Base-by-base conservation (phyloP, 768 basidiomycete species). In the Tricholoma hemisulphureum region DNA sequence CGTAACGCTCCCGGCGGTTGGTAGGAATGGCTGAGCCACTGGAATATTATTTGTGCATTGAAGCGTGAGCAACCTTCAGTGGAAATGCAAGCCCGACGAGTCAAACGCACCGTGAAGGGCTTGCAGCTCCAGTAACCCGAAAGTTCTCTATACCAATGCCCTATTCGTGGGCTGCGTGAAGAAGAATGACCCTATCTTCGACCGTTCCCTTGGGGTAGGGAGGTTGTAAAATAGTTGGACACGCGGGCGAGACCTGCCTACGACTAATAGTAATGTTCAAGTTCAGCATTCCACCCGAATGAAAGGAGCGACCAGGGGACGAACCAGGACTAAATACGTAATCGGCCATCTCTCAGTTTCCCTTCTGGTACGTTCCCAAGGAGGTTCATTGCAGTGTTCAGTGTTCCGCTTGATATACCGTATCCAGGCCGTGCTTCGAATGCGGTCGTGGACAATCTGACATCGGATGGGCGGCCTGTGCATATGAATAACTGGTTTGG, bases 371-470 rank as follows among this genome's bases (percentile, higher is more conserved):
- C 72, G 51, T 69, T 71, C 57, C 74, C 83, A 39, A 80, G 56
- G 21, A 58, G 58, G 26, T 64, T 71, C 62, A 76, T 66, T 18
- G 67, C 46, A 4, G 78, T 77, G n/a, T 65, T 73, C 1, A 88
- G 56, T 3, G 89, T 86, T 1, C 91, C 92, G 7, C 87, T 87
- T 0, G 87, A 88, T 0, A 87, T 48, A 2, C 80, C 81, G n/a
- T n/a, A n/a, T 9, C 82, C 83, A 5, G n/a, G n/a, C n/a, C 67
- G 65, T 6, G 83, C 6, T 0, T 64, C 60, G 61, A 81, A 83
- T 13, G 83, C 83, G 0, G 84, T 82, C 2, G 80, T 78, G 2
- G 91, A 91, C 2, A 75, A 67, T 7, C 80, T 83, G 16, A 84
- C 75, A 18, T 73, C 72, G 51, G 72, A 65, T 29, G n/a, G n/a